phyloP scores from a whole-genome alignment of 306 rosid genomes.

The Morella rubra region DNA sequence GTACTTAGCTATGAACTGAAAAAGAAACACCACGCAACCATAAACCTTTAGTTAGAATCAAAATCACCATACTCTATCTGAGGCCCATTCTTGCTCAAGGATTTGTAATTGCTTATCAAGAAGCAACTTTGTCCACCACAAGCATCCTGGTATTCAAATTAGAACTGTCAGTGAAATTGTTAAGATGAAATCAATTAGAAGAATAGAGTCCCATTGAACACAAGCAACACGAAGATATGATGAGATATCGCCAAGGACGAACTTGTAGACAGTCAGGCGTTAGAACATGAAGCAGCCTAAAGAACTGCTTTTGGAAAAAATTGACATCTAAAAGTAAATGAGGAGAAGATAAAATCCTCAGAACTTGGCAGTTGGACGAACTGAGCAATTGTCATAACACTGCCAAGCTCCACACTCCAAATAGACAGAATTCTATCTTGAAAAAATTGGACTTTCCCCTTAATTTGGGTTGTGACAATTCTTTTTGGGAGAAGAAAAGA shows the following conservation, averaged over 20 bases:
- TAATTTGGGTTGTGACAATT: background rate
- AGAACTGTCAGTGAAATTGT: background rate
- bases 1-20: background rate
- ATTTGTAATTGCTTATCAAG: conserved; percentile 51
- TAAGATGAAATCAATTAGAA: background rate
- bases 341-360: conserved; percentile 6
- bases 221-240: background rate
- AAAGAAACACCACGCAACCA: conserved; percentile 9
- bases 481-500: background rate
- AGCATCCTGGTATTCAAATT: conserved; percentile 53
- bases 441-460: too few relatives aligned
- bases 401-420: background rate
- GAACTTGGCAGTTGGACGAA: conserved; percentile 10
- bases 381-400: background rate
- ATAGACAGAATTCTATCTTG: too few relatives aligned
- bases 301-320: conserved; percentile 21
- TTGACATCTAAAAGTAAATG: background rate
- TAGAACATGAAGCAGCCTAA: conserved; percentile 3
- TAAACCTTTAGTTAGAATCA: conserved; percentile 12
- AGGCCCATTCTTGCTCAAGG: conserved; percentile 52
- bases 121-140: conserved; percentile 85
- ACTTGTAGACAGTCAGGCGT: background rate
- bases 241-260: background rate
- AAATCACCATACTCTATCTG: conserved; percentile 59
- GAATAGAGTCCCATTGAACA: background rate